Base-by-base conservation (phyloP, 1,139 yeast genomes). In the Candida dubliniensis region DNA sequence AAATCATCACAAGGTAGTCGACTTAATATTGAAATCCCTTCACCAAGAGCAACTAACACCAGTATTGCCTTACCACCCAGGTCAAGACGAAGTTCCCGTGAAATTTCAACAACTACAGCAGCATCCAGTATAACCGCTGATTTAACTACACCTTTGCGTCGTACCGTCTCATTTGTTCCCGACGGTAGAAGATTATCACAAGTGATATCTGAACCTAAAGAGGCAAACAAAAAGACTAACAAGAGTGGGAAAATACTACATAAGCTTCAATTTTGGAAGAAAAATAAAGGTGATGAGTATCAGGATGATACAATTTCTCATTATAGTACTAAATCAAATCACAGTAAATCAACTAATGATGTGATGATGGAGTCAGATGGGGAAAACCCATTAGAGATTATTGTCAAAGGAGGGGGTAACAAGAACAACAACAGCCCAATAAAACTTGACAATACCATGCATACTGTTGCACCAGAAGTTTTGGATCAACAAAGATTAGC, bases 251-350 rank as follows among this genome's bases (percentile, higher is more conserved):
- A 61, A 40, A 50, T 74, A 15, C 52, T 71, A 25, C 63, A 61
- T 41, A 70, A 63, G 47, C 60, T 74, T 18, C 75, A 68, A 54
- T 74, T 74, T 55, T 74, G 79, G 79, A 74, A 69, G 44, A 62
- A 58, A 38, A 53, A 47, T 38, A 55, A 57, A 41, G 46, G 44
- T 8, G 48, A 45, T 15, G 29, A 34, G 25, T 15, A 34, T 13
- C 39, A 38, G 6, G 50, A 45, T 12, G 50, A 49, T 42, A 34
- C 46, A 2, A 41, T 37, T 12, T 45, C 49, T 10, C 43, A 41
- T 36, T 41, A 41, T 12, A 50, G 50, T 36, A 34, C 35, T 32
- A 34, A 36, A 8, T 42, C 48, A 4, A 38, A 41, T 26, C 40
- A 39, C 31, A 45, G 47, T 18, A 50, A 46, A 33, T 40, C 46